Conservation (phyloP, 345 rosid genomes). For the Lumnitzera racemosa region DNA sequence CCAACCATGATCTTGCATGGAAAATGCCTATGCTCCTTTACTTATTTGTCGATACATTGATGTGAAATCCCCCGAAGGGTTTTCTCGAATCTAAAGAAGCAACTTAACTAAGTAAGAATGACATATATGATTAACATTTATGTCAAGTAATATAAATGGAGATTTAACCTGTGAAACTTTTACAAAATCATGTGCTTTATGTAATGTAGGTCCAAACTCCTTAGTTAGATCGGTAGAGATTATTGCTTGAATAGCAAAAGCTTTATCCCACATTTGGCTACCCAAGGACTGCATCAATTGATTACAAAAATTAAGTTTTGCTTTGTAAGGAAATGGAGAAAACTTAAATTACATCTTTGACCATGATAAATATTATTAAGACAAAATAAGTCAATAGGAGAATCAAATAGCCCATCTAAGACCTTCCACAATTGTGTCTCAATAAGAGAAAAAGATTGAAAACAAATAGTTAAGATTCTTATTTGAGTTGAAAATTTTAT, state of each 20-base stretch:
- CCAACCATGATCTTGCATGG: constrained; percentile 66
- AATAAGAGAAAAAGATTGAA: no score
- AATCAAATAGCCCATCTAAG: no score
- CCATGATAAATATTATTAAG: no score
- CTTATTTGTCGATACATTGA: constrained; percentile 58
- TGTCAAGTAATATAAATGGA: not conserved
- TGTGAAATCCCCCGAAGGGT: constrained; percentile 48
- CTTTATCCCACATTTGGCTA: constrained; percentile 62
- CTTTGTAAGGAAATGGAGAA: no score
- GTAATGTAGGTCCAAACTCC: constrained; percentile 39
- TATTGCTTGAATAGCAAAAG: constrained; percentile 52
- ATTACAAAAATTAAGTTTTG: no score
- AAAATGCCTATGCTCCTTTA: constrained; percentile 64
- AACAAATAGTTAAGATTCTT: no score
- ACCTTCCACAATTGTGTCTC: no score
- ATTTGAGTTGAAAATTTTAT: no score
- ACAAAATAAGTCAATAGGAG: no score
- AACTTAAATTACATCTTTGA: no score
- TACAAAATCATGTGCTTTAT: constrained; percentile 44
- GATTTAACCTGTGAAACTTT: constrained; percentile 52
- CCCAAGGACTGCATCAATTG: constrained; percentile 39
- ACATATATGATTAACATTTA: no score
- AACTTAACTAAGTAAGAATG: no score
- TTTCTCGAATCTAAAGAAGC: constrained; percentile 34
- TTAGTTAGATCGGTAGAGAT: constrained; percentile 30